Evolutionary conservation across 2,329 filamentous ascomycete species (phyloP).

Genomic region (Botrytis fragariae): DNA sequence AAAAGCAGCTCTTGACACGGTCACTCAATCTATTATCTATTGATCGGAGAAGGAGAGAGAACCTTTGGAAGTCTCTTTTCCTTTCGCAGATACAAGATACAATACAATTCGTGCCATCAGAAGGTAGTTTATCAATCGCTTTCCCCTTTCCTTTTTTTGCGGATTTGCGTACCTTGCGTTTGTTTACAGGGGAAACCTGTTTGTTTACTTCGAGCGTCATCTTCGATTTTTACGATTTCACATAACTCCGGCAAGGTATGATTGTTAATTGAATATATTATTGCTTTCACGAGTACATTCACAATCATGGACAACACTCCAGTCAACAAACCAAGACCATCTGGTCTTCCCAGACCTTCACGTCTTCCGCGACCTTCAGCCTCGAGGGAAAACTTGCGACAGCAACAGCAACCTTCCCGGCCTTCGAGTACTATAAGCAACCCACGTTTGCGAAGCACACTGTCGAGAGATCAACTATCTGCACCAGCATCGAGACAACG

Average conservation of each 20-base stretch:
- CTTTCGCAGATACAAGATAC: not conserved
- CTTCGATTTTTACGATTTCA: not conserved
- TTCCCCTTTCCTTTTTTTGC: slow-evolving; percentile 5
- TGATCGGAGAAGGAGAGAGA: not conserved
- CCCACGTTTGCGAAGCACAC: slow-evolving; percentile 33
- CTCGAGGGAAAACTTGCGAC: slow-evolving; percentile 48
- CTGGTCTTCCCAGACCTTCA: slow-evolving; percentile 50
- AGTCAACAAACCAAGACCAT: slow-evolving; percentile 27
- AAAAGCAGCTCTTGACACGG: slow-evolving; percentile 11
- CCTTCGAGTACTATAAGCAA: slow-evolving; percentile 24
- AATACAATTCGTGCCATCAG: not conserved
- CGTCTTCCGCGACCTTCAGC: slow-evolving; percentile 50
- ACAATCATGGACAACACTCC: slow-evolving; percentile 35
- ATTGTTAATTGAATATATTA: slow-evolving; percentile 21
- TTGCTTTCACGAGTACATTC: slow-evolving; percentile 4
- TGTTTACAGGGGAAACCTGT: slow-evolving; percentile 8
- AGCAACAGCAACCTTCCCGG: slow-evolving; percentile 33
- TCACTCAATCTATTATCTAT: slow-evolving; percentile 18
- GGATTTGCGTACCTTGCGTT: not conserved
- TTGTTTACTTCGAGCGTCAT: slow-evolving; percentile 8
- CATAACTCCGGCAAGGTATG: slow-evolving; percentile 14
- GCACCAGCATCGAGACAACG: slow-evolving; percentile 20
- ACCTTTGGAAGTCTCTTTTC: slow-evolving; percentile 10
- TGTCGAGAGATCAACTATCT: slow-evolving; percentile 29
- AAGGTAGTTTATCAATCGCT: not conserved